Evolutionary conservation across 208 protist genomes (phyloP).

Genomic region (Porcisia deanei): DNA sequence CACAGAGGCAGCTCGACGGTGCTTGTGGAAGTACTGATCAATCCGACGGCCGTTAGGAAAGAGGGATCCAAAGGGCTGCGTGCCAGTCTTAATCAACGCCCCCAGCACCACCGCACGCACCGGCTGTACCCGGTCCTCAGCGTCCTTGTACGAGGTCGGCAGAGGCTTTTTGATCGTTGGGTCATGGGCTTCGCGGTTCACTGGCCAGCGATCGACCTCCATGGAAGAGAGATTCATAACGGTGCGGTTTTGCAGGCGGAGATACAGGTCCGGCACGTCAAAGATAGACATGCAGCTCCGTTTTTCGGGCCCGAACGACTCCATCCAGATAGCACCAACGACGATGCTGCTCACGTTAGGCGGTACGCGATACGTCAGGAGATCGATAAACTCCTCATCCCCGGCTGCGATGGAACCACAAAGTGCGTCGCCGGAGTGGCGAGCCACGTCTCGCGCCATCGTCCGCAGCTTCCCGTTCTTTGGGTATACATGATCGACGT

Average conservation of each 20-base stretch:
- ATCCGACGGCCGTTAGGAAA: constrained; percentile 42
- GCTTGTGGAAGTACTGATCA: constrained; percentile 38
- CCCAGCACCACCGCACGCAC: constrained; percentile 61
- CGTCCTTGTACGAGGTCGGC: constrained; percentile 24
- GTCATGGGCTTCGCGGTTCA: constrained; percentile 37
- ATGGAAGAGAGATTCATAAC: constrained; percentile 54
- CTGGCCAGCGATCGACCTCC: constrained; percentile 78
- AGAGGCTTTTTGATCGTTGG: constrained; percentile 12
- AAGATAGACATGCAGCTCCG: constrained; percentile 37
- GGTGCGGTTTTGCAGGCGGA: constrained; percentile 78
- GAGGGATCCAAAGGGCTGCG: constrained; percentile 37
- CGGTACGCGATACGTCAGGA: constrained; percentile 60
- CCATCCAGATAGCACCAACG: constrained; percentile 60
- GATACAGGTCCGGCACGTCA: constrained; percentile 71
- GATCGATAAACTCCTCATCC: constrained; percentile 81
- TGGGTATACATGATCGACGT: constrained; percentile 75
- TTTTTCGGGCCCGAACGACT: constrained; percentile 41
- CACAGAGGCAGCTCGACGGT: constrained; percentile 9
- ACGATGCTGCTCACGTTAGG: constrained; percentile 57
- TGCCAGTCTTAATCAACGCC: constrained; percentile 48
- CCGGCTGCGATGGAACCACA: constrained; percentile 45
- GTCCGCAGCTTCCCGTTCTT: constrained; percentile 59
- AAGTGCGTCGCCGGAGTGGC: constrained; percentile 71
- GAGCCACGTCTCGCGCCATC: constrained; percentile 36
- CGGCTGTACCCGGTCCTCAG: constrained; percentile 24